A percentile compares a stretch with the other conserved stretches of the same genome.
Evolutionary conservation across 768 basidiomycete species (phyloP).

Genomic region (Mycena leptocephala): DNA sequence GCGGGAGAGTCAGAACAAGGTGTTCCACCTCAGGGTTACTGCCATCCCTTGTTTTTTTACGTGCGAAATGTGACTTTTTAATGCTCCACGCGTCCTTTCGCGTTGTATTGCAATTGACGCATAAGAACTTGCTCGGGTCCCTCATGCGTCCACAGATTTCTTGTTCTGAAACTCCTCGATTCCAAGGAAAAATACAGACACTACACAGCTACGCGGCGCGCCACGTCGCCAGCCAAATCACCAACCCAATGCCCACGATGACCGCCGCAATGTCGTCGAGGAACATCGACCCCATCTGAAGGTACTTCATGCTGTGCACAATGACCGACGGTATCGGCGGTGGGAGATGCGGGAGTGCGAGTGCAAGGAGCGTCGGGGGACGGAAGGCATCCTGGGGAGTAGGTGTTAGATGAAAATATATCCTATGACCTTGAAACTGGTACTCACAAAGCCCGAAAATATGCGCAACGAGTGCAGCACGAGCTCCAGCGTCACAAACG

Average conservation of each 20-base stretch:
- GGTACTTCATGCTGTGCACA: slow-evolving; percentile 75
- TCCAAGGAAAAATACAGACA: no score
- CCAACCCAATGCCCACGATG: slow-evolving; percentile 81
- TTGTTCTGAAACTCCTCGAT: no score
- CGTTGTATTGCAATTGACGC: no score
- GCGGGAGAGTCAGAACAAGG: no score
- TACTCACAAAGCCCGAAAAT: slow-evolving; percentile 77
- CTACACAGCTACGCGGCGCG: background rate
- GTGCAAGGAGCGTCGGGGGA: slow-evolving; percentile 71
- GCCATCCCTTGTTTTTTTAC: no score
- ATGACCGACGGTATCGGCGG: slow-evolving; percentile 76
- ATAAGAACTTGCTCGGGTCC: no score
- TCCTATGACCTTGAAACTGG: background rate
- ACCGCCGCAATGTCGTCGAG: slow-evolving; percentile 82
- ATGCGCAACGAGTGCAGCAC: slow-evolving; percentile 81
- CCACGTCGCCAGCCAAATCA: slow-evolving; percentile 71
- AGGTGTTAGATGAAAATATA: background rate
- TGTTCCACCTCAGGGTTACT: no score
- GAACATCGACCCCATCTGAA: slow-evolving; percentile 77
- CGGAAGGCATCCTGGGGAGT: slow-evolving; percentile 72
- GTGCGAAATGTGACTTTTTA: no score
- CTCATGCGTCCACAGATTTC: no score
- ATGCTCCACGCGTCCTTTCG: no score
- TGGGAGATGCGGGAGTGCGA: slow-evolving; percentile 79
- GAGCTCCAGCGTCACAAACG: slow-evolving; percentile 81